Conservation (phyloP, 192 early-diverging fungal species). For the Backusella liffmaniae region DNA sequence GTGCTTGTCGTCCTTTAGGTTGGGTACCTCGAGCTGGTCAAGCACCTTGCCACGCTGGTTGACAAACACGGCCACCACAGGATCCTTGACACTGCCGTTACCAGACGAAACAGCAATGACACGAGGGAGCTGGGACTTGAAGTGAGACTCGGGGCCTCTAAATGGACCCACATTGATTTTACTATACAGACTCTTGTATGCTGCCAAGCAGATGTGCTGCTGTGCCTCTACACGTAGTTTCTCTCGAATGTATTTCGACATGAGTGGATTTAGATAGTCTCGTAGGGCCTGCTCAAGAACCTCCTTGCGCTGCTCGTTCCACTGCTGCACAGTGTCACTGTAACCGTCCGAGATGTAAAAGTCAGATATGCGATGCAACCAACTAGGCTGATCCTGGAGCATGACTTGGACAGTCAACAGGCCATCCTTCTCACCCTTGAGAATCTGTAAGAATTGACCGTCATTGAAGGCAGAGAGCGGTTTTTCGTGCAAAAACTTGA, state of each 20-base stretch:
- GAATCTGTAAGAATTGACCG: constrained; percentile 75
- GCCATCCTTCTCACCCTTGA: constrained; percentile 70
- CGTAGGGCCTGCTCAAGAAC: constrained; percentile 58
- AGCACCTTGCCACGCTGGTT: constrained; percentile 73
- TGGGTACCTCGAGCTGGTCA: constrained; percentile 64
- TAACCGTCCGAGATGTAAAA: constrained; percentile 57
- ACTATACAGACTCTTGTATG: constrained; percentile 64
- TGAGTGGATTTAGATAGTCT: constrained; percentile 69
- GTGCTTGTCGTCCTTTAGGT: constrained; percentile 44
- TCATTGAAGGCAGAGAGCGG: constrained; percentile 67
- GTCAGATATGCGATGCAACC: constrained; percentile 51
- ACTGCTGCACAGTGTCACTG: constrained; percentile 62
- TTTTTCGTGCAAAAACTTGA: constrained; percentile 85
- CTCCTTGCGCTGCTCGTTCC: constrained; percentile 76
- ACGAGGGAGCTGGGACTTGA: constrained; percentile 41
- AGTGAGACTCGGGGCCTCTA: constrained; percentile 41
- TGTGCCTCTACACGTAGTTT: constrained; percentile 71
- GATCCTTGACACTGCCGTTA: constrained; percentile 56
- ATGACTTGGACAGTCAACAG: constrained; percentile 61
- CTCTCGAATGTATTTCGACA: constrained; percentile 75
- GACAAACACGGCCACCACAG: constrained; percentile 65
- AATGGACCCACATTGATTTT: constrained; percentile 67
- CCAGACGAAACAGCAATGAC: constrained; percentile 74
- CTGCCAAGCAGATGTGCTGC: constrained; percentile 64
- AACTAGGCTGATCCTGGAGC: constrained; percentile 44